Evolutionary conservation across 2,329 filamentous ascomycete genomes (phyloP).

Genomic region (Sarocladiaceae sp.): DNA sequence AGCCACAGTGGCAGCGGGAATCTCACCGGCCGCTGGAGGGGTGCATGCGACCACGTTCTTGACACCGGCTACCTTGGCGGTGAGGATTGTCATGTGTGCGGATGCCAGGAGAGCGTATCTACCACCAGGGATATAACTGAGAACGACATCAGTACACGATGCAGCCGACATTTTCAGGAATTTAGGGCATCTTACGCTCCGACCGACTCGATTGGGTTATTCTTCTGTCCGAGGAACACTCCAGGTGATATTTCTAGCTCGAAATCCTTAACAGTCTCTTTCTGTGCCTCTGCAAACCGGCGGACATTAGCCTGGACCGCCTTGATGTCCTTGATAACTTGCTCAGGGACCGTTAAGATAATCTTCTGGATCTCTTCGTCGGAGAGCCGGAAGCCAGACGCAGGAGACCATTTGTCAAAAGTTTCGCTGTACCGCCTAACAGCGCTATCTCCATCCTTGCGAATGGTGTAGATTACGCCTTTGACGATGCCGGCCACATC

Average conservation of each 20-base stretch:
- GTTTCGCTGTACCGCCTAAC: conserved; percentile 46
- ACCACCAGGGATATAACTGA: conserved; percentile 1
- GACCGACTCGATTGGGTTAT: conserved; percentile 1
- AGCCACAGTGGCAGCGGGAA: neutral
- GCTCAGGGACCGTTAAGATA: conserved; percentile 38
- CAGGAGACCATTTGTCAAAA: conserved; percentile 50
- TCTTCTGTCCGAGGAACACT: neutral
- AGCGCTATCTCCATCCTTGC: conserved; percentile 40
- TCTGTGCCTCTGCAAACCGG: neutral
- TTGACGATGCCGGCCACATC: conserved; percentile 37
- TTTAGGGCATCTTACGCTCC: neutral
- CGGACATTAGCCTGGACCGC: neutral
- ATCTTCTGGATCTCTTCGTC: conserved; percentile 36
- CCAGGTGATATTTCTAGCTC: neutral
- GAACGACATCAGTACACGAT: neutral
- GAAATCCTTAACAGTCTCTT: conserved; percentile 1
- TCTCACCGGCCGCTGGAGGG: neutral
- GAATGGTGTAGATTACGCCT: conserved; percentile 42
- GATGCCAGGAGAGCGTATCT: conserved; percentile 1
- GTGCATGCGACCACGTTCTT: neutral
- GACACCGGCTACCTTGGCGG: neutral
- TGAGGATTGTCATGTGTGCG: neutral
- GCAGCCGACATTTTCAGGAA: neutral
- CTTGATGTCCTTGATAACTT: conserved; percentile 34
- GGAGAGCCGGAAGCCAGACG: conserved; percentile 41